Percentiles rank a stretch among this genome's conserved stretches.
phyloP scores from a whole-genome alignment of 345 rosid genomes.

The Brassica incana region DNA sequence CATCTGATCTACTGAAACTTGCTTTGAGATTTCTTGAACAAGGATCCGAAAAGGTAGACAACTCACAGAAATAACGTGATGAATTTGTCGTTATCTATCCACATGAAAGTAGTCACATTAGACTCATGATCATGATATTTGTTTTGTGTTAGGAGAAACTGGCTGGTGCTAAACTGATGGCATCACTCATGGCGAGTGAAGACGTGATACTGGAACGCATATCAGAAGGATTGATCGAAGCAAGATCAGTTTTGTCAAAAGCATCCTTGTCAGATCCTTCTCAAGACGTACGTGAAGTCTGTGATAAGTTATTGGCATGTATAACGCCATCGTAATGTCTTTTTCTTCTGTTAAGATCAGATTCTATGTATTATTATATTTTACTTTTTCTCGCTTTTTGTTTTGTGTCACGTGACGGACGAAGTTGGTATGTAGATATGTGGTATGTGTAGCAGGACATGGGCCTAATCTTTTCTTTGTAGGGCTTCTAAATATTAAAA shows the following conservation, averaged over 20 bases:
- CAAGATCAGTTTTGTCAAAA: slow-evolving; percentile 58
- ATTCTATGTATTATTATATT: neutral
- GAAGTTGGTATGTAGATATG: slow-evolving; percentile 9
- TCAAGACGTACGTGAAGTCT: slow-evolving; percentile 51
- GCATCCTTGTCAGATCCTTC: slow-evolving; percentile 61
- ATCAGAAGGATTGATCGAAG: slow-evolving; percentile 68
- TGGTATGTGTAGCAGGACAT: neutral
- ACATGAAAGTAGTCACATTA: neutral
- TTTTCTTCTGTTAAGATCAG: neutral
- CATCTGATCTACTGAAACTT: slow-evolving; percentile 68
- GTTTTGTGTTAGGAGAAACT: slow-evolving; percentile 63
- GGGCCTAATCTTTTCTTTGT: neutral
- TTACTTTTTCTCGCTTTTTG: neutral
- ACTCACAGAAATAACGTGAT: neutral
- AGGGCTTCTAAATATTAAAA: neutral
- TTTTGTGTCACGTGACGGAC: slow-evolving; percentile 1
- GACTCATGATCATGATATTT: neutral
- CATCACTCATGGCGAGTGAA: slow-evolving; percentile 85
- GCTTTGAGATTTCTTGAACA: slow-evolving; percentile 59
- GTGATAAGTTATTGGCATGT: slow-evolving; percentile 63
- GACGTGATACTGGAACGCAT: slow-evolving; percentile 62
- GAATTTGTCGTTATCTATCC: neutral
- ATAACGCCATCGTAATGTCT: slow-evolving; percentile 42
- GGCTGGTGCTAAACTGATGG: slow-evolving; percentile 79
- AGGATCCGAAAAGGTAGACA: slow-evolving; percentile 67